Evolutionary conservation across 148 eudicot species (phyloP).

Genomic region (Rhododendron henanense): DNA sequence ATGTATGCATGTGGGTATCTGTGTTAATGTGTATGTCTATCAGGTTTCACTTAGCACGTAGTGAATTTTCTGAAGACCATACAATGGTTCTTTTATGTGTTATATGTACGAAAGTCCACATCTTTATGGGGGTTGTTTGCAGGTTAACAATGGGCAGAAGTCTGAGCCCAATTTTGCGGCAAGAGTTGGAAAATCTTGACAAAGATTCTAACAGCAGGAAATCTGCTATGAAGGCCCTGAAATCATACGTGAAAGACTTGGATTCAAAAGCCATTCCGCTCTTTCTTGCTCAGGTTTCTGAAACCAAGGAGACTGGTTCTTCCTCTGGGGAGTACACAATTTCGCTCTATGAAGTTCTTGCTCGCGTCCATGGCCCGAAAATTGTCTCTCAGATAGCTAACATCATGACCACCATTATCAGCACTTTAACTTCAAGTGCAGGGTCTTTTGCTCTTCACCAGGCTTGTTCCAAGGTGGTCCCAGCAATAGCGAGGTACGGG

Average conservation of each 20-base stretch:
- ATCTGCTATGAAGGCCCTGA: constrained; percentile 87
- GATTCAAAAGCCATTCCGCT: constrained; percentile 82
- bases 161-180: constrained; percentile 69
- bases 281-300: constrained; percentile 96
- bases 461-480: constrained; percentile 94
- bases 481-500: constrained; percentile 84
- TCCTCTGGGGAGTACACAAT: constrained; percentile 81
- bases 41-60: background rate
- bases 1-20: background rate
- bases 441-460: constrained; percentile 94
- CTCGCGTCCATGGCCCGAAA: constrained; percentile 88
- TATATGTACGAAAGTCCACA: background rate
- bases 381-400: constrained; percentile 79
- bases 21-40: background rate
- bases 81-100: background rate
- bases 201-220: constrained; percentile 81
- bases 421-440: constrained; percentile 64
- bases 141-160: constrained; percentile 57
- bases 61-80: background rate
- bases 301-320: constrained; percentile 60
- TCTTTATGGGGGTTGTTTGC: background rate
- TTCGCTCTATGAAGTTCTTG: constrained; percentile 92
- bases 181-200: constrained; percentile 79
- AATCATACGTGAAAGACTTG: constrained; percentile 75
- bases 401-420: constrained; percentile 74